Evolutionary conservation across 2,329 filamentous ascomycete species (phyloP).

Genomic region (Aspergillus clavatus): DNA sequence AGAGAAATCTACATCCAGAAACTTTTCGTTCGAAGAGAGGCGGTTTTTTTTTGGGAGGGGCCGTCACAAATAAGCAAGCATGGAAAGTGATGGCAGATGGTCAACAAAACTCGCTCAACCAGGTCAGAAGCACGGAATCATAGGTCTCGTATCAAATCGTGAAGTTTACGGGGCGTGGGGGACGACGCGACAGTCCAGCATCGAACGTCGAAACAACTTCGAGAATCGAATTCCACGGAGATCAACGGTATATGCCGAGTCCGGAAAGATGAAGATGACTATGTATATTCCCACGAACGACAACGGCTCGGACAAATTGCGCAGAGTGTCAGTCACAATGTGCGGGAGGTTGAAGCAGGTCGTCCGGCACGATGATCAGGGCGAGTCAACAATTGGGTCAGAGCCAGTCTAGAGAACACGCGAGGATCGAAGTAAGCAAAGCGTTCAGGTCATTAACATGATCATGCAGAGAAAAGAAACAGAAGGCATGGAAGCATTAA

Average conservation of each 20-base stretch:
- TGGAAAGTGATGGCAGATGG: slow-evolving; percentile 14
- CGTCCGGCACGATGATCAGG: slow-evolving; percentile 12
- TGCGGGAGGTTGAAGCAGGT: slow-evolving; percentile 27
- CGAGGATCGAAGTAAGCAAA: slow-evolving; percentile 7
- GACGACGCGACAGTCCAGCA: slow-evolving; percentile 21
- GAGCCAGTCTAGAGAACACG: slow-evolving; percentile 14
- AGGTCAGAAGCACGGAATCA: slow-evolving; percentile 30
- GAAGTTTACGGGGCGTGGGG: slow-evolving; percentile 24
- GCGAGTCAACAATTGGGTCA: slow-evolving; percentile 5
- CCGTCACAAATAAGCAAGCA: slow-evolving; percentile 10
- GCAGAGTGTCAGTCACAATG: too few relatives aligned
- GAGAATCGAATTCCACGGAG: neutral
- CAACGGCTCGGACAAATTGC: too few relatives aligned
- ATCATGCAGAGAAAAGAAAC: slow-evolving; percentile 7
- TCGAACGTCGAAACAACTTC: slow-evolving; percentile 14
- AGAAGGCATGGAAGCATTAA: slow-evolving; percentile 10
- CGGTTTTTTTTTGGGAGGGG: slow-evolving; percentile 7
- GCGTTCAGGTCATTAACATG: slow-evolving; percentile 17
- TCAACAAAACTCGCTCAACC: slow-evolving; percentile 22
- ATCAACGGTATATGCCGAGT: neutral
- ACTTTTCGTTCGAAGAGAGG: slow-evolving; percentile 8
- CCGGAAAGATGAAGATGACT: too few relatives aligned
- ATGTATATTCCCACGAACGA: too few relatives aligned
- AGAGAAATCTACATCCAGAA: slow-evolving; percentile 23
- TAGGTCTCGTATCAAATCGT: slow-evolving; percentile 44